These are phyloP conservation scores for Penicillium coffeae DNA, from an alignment of 495 filamentous ascomycete genomes.

Conservation along the genomic window DNA sequence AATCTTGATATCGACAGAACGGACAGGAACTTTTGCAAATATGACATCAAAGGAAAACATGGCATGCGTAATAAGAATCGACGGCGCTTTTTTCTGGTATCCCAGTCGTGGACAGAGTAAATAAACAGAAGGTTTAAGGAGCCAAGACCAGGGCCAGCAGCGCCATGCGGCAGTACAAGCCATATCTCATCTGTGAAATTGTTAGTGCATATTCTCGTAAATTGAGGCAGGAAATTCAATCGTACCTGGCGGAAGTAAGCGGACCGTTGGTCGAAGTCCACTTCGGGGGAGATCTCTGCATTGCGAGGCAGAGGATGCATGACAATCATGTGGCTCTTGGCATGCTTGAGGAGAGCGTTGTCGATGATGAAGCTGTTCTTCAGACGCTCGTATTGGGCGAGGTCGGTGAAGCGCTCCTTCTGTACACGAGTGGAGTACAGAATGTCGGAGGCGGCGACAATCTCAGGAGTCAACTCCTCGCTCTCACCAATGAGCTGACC, in stretches of 20 bases:
- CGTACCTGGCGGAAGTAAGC: conserved; percentile 99
- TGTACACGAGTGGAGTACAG: conserved; percentile 96
- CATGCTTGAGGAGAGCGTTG: conserved; percentile 83
- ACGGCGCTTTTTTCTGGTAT: conserved; percentile 16
- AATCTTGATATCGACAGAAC: conserved; percentile 31
- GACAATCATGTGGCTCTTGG: conserved; percentile 86
- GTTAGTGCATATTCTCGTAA: conserved; percentile 11
- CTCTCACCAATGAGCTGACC: conserved; percentile 73
- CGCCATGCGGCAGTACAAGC: conserved; percentile 96
- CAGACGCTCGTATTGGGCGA: conserved; percentile 74
- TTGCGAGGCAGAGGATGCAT: conserved; percentile 95
- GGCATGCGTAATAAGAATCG: conserved; percentile 21
- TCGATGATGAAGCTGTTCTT: conserved; percentile 86
- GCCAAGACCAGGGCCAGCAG: conserved; percentile 89
- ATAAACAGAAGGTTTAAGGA: conserved; percentile 34
- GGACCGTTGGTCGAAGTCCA: conserved; percentile 93
- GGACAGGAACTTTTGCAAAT: conserved; percentile 36
- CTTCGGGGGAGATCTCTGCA: conserved; percentile 87
- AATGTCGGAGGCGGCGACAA: conserved; percentile 79
- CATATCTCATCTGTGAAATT: conserved; percentile 86
- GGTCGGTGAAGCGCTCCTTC: conserved; percentile 84
- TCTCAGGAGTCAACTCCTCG: conserved; percentile 75
- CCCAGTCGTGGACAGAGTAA: conserved; percentile 21
- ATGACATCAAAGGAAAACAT: conserved; percentile 27
- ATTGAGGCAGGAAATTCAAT: conserved; percentile 14